Percentiles rank a stretch among this genome's conserved stretches.
Evolutionary conservation across 139 green algal genomes (phyloP).

Genomic region (Coccomyxa sp.): DNA sequence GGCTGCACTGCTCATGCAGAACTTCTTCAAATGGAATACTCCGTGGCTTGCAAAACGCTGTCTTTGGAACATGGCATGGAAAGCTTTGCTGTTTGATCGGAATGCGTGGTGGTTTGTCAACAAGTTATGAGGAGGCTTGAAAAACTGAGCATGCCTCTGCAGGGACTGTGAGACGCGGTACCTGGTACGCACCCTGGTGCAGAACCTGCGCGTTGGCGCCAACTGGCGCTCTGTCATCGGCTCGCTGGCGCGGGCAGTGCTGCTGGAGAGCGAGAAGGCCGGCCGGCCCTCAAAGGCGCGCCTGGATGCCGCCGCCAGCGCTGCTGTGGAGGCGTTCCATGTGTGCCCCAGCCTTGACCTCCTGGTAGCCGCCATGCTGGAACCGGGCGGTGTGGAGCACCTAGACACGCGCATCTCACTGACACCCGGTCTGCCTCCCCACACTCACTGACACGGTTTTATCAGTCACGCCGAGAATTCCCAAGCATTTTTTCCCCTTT

Average conservation of each 20-base stretch:
- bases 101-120: background rate
- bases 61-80: no score
- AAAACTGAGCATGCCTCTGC: background rate
- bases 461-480: no score
- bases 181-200: slow-evolving; percentile 70
- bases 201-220: slow-evolving; percentile 84
- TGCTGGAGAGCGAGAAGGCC: slow-evolving; percentile 40
- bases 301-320: slow-evolving; percentile 51
- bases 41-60: background rate
- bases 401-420: slow-evolving; percentile 43
- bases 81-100: no score
- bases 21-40: background rate
- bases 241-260: slow-evolving; percentile 59
- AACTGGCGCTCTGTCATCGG: slow-evolving; percentile 75
- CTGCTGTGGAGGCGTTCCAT: slow-evolving; percentile 68
- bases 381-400: slow-evolving; percentile 39
- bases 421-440: slow-evolving; percentile 25
- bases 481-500: background rate
- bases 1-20: no score
- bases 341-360: slow-evolving; percentile 69
- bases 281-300: slow-evolving; percentile 31
- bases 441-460: background rate
- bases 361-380: slow-evolving; percentile 62
- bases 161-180: slow-evolving; percentile 68
- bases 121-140: background rate